A percentile compares a stretch with the other conserved stretches of the same genome.
These are phyloP conservation scores for Myrica gale DNA, from an alignment of 306 rosid species.

Conservation along the genomic window DNA sequence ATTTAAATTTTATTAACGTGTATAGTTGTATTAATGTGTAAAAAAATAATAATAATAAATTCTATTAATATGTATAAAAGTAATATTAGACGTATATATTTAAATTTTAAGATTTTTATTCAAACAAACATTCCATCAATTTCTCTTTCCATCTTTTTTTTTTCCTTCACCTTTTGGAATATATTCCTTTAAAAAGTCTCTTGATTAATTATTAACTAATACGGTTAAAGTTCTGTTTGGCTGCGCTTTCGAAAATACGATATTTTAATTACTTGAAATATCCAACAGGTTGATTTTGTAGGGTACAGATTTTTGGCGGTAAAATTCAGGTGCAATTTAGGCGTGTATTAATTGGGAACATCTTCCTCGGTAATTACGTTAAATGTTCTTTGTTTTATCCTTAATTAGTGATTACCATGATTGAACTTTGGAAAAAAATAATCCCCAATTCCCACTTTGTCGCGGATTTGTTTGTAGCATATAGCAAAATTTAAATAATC, in stretches of 20 bases:
- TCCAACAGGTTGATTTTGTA: neutral
- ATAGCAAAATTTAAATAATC: too few relatives aligned
- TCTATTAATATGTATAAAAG: too few relatives aligned
- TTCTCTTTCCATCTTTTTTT: neutral
- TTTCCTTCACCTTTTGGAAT: too few relatives aligned
- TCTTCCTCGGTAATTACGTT: neutral
- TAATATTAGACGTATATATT: too few relatives aligned
- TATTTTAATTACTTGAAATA: neutral
- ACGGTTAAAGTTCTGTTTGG: conserved; percentile 18
- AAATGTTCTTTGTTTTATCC: neutral
- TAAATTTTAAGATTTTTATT: too few relatives aligned
- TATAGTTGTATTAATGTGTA: too few relatives aligned
- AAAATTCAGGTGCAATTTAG: neutral
- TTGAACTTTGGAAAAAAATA: neutral
- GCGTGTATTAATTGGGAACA: conserved; percentile 3
- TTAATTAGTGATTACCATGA: neutral
- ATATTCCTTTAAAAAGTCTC: too few relatives aligned
- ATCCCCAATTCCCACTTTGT: neutral
- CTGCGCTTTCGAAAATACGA: conserved; percentile 6
- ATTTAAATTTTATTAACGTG: too few relatives aligned
- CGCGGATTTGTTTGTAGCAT: neutral
- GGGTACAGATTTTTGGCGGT: neutral
- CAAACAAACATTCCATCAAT: too few relatives aligned
- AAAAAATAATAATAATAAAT: too few relatives aligned
- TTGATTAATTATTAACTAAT: neutral